phyloP scores from a whole-genome alignment of 2,329 filamentous ascomycete species.

The Colletotrichum sp. region DNA sequence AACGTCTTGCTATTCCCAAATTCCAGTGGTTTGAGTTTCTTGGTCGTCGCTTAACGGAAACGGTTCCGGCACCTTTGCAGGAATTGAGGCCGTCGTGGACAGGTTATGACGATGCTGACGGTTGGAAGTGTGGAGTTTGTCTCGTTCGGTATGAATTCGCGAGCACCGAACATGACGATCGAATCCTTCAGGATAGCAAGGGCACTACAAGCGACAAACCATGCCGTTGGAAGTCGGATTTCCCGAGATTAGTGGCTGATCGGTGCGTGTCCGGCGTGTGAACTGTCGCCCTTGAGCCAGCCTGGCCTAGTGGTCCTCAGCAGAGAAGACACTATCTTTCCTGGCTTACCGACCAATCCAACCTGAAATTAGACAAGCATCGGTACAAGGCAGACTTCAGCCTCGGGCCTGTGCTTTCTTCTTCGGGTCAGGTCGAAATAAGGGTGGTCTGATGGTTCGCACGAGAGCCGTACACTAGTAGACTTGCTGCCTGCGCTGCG shows the following conservation, averaged over 20 bases:
- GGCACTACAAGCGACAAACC: neutral
- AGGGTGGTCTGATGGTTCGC: neutral
- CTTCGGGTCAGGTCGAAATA: neutral
- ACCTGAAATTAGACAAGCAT: neutral
- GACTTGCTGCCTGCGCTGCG: neutral
- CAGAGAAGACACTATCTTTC: neutral
- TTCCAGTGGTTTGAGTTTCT: neutral
- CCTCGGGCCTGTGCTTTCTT: neutral
- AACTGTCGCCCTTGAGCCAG: neutral
- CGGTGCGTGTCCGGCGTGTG: conserved; percentile 6
- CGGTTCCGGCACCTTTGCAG: neutral
- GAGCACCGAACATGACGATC: neutral
- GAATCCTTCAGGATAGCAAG: neutral
- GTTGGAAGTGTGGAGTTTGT: neutral
- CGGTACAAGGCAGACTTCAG: conserved; percentile 1
- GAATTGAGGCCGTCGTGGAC: neutral
- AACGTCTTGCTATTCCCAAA: neutral
- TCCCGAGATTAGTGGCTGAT: neutral
- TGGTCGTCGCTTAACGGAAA: neutral
- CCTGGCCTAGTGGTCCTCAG: neutral
- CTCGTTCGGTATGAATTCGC: neutral
- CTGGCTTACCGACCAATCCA: neutral
- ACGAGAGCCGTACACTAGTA: neutral
- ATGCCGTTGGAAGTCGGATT: conserved; percentile 3
- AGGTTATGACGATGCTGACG: neutral